These are phyloP conservation scores for Zygosaccharomyces sapae DNA, from an alignment of 1,139 yeast genomes.

Conservation along the genomic window DNA sequence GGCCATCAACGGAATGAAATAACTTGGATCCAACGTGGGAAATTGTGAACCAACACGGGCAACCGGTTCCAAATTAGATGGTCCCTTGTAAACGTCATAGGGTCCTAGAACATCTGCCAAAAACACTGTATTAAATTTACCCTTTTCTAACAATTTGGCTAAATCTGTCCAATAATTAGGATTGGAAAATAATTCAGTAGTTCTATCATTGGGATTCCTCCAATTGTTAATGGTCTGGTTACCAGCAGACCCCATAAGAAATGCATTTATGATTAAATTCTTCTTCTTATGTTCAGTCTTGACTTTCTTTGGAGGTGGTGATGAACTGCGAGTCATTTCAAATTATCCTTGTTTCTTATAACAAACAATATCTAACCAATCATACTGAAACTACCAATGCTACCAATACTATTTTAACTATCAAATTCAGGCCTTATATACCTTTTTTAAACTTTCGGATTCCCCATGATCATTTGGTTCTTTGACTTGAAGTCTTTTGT, in stretches of 20 bases:
- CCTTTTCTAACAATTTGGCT: slow-evolving; percentile 45
- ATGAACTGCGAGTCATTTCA: neutral
- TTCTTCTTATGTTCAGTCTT: slow-evolving; percentile 12
- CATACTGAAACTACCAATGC: neutral
- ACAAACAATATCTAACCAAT: neutral
- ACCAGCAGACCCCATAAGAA: slow-evolving; percentile 22
- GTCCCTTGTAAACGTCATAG: slow-evolving; percentile 45
- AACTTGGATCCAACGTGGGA: slow-evolving; percentile 44
- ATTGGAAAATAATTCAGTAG: slow-evolving; percentile 36
- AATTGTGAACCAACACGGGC: slow-evolving; percentile 44
- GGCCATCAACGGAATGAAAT: slow-evolving; percentile 43
- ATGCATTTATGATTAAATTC: slow-evolving; percentile 20
- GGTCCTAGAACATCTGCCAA: slow-evolving; percentile 48
- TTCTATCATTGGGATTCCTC: slow-evolving; percentile 43
- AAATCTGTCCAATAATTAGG: slow-evolving; percentile 46
- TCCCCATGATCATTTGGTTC: neutral
- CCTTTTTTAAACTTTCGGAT: neutral
- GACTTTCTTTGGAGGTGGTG: slow-evolving; percentile 6
- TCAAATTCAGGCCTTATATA: neutral
- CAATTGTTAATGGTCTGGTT: slow-evolving; percentile 32
- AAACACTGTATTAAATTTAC: slow-evolving; percentile 45
- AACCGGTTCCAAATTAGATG: slow-evolving; percentile 40
- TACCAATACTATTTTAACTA: neutral
- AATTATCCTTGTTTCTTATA: slow-evolving; percentile 6
- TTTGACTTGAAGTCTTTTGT: neutral